Conservation (phyloP, 164 flowering plant genomes). For the Kingdonia uniflora region DNA sequence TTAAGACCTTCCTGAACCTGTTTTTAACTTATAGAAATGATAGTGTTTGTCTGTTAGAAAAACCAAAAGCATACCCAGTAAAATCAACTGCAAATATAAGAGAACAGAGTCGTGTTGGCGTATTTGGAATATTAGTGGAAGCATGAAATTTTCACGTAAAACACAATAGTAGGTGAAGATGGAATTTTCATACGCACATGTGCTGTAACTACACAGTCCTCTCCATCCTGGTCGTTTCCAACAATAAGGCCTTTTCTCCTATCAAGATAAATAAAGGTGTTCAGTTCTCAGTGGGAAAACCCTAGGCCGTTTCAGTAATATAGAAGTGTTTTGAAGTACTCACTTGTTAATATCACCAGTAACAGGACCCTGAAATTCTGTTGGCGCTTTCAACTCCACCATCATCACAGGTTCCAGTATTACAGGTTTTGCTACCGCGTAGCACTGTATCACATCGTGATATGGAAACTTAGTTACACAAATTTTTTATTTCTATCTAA, state of each 20-base stretch:
- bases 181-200: constrained; percentile 36
- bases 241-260: constrained; percentile 97
- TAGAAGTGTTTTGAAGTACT: constrained; percentile 16
- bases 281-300: constrained; percentile 13
- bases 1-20: too few species aligned
- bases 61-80: too few species aligned
- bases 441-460: constrained; percentile 52
- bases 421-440: constrained; percentile 75
- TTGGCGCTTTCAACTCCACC: constrained; percentile 88
- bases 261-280: constrained; percentile 7
- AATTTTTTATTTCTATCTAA: too few species aligned
- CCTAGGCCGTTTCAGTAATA: background rate
- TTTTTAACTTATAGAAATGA: too few species aligned
- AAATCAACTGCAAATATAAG: too few species aligned
- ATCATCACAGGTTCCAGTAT: constrained; percentile 93
- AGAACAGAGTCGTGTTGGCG: too few species aligned
- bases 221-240: constrained; percentile 98
- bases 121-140: too few species aligned
- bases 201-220: constrained; percentile 76
- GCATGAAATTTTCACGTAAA: too few species aligned
- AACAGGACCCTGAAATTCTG: constrained; percentile 96
- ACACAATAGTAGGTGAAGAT: background rate
- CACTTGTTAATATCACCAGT: constrained; percentile 96
- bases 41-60: too few species aligned
- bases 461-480: too few species aligned